Base-by-base conservation (phyloP, 176 grass and related monocot species). In the Triticum turgidum region DNA sequence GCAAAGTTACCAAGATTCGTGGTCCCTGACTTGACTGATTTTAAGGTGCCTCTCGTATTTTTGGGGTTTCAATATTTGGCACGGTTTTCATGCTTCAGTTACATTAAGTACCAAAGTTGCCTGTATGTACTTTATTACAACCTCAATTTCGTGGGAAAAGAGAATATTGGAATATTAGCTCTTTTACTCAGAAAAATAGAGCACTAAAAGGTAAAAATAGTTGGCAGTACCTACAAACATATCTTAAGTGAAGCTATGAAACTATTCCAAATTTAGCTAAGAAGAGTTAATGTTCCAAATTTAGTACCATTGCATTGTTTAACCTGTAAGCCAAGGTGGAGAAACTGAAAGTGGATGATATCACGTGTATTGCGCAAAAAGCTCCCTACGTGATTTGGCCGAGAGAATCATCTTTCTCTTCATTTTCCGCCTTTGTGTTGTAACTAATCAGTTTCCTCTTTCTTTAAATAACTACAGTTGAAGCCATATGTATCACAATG, bases 401-500 rank as follows among this genome's bases (percentile, higher is more conserved):
- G 15, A 65, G 61, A 14, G 20, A 64, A 64, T 18, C 44, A 44
- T 30, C 33, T 34, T 22, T 38, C 27, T 73, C n/a, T 17, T 62
- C 58, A 34, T 17, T 54, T 79, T 42, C 8, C 6, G 22, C 2
- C 17, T 22, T 27, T 70, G 17, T 62, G 24, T 9, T 39, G 2
- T 62, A 41, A 49, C 14, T 80, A 11, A 73, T 38, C 72, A 25
- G 58, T 84, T 67, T 74, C 9, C 45, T 14, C 45, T 49, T 39
- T 68, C 34, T 76, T 13, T 80, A 69, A 35, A 80, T 82, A 54
- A 84, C 69, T 90, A 81, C 93, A 95, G 96, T 82, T 98, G 67
- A 98, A 98, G 79, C 86, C 96, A 25, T 98, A 94, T 27, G 93
- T 94, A 15, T 91, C 93, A 21, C 96, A 94, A 71, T 95, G 96